Base-by-base conservation (phyloP, 2,329 filamentous ascomycete species). In the Ascosphaera acerosa region DNA sequence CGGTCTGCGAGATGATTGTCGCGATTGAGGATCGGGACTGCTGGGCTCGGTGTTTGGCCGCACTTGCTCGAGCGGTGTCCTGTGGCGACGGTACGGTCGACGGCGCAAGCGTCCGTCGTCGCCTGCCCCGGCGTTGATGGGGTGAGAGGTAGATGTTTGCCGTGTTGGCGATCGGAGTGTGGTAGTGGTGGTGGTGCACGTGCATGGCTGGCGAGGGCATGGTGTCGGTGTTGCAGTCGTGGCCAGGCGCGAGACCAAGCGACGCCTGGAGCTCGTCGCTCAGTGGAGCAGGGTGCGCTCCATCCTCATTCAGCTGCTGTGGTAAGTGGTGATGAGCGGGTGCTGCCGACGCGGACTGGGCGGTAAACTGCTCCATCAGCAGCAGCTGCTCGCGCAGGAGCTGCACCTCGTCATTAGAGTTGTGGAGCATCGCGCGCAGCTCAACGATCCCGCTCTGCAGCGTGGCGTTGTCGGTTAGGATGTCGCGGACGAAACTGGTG, bases 181-280 rank as follows among this genome's bases (percentile, higher is more conserved):
- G 81, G 45, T 91, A 91, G 47, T 94, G 84, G 43, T 94, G 82
- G 44, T 94, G 84, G 29, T 94, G 76, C 43, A 92, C 84, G 10
- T 92, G 56, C 43, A 87, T 77, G 42, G 77, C 74, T 0, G 74
- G 72, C 2, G 64, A 40, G 12, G 50, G 53, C 18, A 54, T 49
- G 17, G 53, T 42, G 25, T 60, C 53, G 31, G 58, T 56, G n/a
- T n/a, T n/a, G n/a, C n/a, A n/a, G n/a, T n/a, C n/a, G n/a, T n/a
- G n/a, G n/a, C n/a, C n/a, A n/a, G n/a, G n/a, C n/a, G n/a, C n/a
- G n/a, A n/a, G n/a, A n/a, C n/a, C n/a, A 5, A 28, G 12, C 5
- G 26, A 28, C 14, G 58, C 51, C 23, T 64, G 66, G 15, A 89
- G 60, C 48, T 92, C 82, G 26, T 76, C 67, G 35, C 70, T 63